phyloP scores from a whole-genome alignment of 1,284 basidiomycete species.

The Schizophyllum commune region DNA sequence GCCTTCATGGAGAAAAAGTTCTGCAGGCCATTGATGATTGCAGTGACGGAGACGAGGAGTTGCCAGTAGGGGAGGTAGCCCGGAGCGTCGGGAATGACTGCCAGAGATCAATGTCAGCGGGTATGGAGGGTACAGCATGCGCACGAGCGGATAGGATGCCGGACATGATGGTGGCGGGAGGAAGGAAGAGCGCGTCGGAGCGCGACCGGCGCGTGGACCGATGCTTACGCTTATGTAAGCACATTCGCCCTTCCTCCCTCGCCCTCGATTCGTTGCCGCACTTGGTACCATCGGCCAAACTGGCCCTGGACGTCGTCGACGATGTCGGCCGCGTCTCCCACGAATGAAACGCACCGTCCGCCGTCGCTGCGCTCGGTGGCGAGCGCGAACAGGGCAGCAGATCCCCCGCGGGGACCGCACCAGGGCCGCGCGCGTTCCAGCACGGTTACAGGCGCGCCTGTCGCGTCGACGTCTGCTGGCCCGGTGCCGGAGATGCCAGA shows the following conservation, averaged over 20 bases:
- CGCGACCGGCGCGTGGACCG: not conserved
- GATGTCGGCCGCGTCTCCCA: constrained; percentile 13
- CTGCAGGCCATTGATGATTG: constrained; percentile 80
- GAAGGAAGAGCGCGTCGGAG: not conserved
- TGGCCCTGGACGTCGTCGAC: constrained; percentile 7
- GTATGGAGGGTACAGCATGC: not conserved
- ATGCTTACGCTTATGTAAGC: not conserved
- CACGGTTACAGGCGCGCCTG: constrained; percentile 25
- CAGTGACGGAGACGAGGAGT: constrained; percentile 66
- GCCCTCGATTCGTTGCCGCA: not conserved
- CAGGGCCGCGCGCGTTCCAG: constrained; percentile 29
- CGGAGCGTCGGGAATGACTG: constrained; percentile 51
- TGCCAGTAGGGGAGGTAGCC: constrained; percentile 86
- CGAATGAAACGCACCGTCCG: constrained; percentile 5
- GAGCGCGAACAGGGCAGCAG: constrained; percentile 35
- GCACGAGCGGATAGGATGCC: constrained; percentile 1
- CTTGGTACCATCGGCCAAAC: not conserved
- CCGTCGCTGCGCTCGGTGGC: constrained; percentile 35
- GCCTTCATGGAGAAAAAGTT: constrained; percentile 74
- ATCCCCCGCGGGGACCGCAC: constrained; percentile 27
- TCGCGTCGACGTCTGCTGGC: constrained; percentile 5
- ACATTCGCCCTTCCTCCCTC: not conserved
- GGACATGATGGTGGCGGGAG: constrained; percentile 14
- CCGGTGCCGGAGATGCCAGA: not conserved
- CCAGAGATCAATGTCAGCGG: not conserved